phyloP scores from a whole-genome alignment of 2,329 filamentous ascomycete genomes.

The Botrytis medusae region DNA sequence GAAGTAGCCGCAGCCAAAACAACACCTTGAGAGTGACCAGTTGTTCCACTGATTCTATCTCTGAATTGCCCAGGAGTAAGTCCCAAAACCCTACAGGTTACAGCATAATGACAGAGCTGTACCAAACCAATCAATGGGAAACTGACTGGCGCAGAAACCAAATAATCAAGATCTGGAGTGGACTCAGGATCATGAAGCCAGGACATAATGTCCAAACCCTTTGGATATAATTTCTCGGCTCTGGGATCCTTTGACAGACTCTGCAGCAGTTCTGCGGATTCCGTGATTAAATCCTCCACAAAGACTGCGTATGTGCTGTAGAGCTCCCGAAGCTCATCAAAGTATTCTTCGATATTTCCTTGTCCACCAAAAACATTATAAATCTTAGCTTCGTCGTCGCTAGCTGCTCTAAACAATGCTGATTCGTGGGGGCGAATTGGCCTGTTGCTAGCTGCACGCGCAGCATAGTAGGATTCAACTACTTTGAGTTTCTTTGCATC shows the following conservation, averaged over 20 bases:
- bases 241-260: constrained; percentile 77
- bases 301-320: constrained; percentile 91
- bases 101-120: constrained; percentile 91
- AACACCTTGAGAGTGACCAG: constrained; percentile 94
- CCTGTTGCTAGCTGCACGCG: constrained; percentile 78
- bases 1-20: constrained; percentile 91
- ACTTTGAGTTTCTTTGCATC: constrained; percentile 88
- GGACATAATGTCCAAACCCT: constrained; percentile 91
- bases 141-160: constrained; percentile 92
- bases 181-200: constrained; percentile 89
- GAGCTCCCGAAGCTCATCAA: constrained; percentile 91
- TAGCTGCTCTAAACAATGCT: constrained; percentile 83
- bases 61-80: constrained; percentile 86
- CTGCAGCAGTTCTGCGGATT: constrained; percentile 84
- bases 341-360: constrained; percentile 99
- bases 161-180: constrained; percentile 90
- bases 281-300: constrained; percentile 78
- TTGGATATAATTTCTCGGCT: constrained; percentile 93
- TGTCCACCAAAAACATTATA: constrained; percentile 97
- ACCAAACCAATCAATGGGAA: constrained; percentile 94
- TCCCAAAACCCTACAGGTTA: constrained; percentile 89
- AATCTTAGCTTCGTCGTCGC: constrained; percentile 77
- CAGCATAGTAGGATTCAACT: constrained; percentile 87
- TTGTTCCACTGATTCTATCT: constrained; percentile 81
- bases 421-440: constrained; percentile 92